Percentiles rank a stretch among this genome's conserved stretches.
These are phyloP conservation scores for Phytophthora litchii DNA, from an alignment of 352 stramenopile species.

Conservation along the genomic window DNA sequence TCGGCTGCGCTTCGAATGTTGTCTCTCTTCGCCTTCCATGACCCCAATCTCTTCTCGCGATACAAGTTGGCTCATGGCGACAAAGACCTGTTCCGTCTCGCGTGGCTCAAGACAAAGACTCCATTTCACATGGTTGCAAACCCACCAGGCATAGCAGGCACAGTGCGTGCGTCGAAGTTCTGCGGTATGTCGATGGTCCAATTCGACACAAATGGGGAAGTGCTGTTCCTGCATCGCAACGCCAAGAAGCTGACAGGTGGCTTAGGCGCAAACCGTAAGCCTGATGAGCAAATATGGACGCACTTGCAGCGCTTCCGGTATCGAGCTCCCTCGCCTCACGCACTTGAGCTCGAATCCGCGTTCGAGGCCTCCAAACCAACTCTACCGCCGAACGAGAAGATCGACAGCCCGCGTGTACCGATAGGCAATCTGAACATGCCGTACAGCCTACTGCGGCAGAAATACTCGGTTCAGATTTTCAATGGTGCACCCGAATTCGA, in stretches of 20 bases:
- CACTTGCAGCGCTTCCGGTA: conserved; percentile 49
- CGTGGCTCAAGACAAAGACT: conserved; percentile 54
- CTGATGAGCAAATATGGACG: conserved; percentile 37
- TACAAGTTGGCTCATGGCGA: conserved; percentile 54
- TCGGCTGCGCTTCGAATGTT: conserved; percentile 31
- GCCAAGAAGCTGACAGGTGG: conserved; percentile 45
- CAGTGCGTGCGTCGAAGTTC: conserved; percentile 43
- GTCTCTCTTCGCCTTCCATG: conserved; percentile 47
- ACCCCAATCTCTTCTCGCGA: conserved; percentile 40
- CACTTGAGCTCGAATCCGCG: conserved; percentile 1
- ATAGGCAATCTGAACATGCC: conserved; percentile 26
- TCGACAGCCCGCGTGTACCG: conserved; percentile 9
- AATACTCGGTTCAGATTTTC: conserved; percentile 50
- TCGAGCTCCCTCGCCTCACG: conserved; percentile 24
- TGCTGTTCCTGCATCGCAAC: conserved; percentile 62
- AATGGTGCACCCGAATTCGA: conserved; percentile 44
- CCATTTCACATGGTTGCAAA: conserved; percentile 60
- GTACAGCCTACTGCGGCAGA: conserved; percentile 37
- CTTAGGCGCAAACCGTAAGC: conserved; percentile 5
- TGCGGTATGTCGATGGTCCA: conserved; percentile 63
- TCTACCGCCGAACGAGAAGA: conserved; percentile 13
- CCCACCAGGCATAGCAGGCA: conserved; percentile 43
- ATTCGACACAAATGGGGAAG: conserved; percentile 39
- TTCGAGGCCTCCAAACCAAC: conserved; percentile 17
- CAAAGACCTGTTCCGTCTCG: conserved; percentile 65